Percentiles rank a stretch among this genome's conserved stretches.
phyloP scores from a whole-genome alignment of 495 filamentous ascomycete species.

The Aspergillus ostianus region DNA sequence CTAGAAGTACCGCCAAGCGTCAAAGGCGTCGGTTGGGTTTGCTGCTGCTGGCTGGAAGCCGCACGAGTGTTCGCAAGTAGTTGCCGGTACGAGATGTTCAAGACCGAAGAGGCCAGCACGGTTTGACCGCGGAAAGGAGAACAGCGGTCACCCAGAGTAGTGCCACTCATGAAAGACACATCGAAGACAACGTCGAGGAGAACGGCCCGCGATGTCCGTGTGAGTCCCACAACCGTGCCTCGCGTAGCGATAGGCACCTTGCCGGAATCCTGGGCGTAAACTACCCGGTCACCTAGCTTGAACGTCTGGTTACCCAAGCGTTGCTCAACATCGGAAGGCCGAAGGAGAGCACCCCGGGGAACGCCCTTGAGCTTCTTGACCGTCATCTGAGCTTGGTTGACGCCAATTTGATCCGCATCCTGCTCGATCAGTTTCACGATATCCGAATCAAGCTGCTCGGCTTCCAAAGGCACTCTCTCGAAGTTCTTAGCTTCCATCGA shows the following conservation, averaged over 20 bases:
- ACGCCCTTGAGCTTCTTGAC: constrained; percentile 66
- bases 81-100: constrained; percentile 84
- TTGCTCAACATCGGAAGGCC: constrained; percentile 89
- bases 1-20: constrained; percentile 56
- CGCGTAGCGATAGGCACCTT: constrained; percentile 91
- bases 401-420: constrained; percentile 61
- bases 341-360: constrained; percentile 82
- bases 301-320: constrained; percentile 84
- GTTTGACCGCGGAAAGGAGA: constrained; percentile 96
- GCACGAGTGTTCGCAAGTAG: constrained; percentile 73
- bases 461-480: constrained; percentile 89
- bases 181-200: constrained; percentile 94
- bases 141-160: constrained; percentile 82
- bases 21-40: constrained; percentile 49
- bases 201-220: constrained; percentile 73
- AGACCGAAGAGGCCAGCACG: constrained; percentile 74
- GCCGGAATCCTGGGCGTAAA: constrained; percentile 89
- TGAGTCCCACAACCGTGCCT: constrained; percentile 91
- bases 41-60: constrained; percentile 57
- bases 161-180: constrained; percentile 92
- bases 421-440: constrained; percentile 78
- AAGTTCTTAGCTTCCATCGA: constrained; percentile 84
- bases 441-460: constrained; percentile 91
- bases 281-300: constrained; percentile 81
- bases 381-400: constrained; percentile 51